A percentile compares a stretch with the other conserved stretches of the same genome.
Conservation (phyloP, 805 yeast species). For the Cyberlindnera galapagoensis region DNA sequence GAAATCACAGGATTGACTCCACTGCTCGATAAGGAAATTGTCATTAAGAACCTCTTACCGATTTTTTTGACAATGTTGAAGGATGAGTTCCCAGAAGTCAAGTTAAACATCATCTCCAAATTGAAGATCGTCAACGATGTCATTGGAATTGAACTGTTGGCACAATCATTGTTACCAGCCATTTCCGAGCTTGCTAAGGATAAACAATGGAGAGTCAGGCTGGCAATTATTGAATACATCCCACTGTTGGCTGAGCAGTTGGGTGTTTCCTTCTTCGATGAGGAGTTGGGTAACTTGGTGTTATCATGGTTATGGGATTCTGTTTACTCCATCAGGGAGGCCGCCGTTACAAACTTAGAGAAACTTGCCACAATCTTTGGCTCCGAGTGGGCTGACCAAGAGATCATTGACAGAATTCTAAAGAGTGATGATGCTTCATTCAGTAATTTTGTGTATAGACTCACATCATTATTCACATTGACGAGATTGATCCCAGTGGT, state of each 20-base stretch:
- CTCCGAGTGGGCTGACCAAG: constrained; percentile 84
- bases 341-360: constrained; percentile 81
- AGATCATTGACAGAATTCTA: constrained; percentile 73
- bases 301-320: constrained; percentile 99
- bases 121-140: constrained; percentile 89
- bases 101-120: constrained; percentile 89
- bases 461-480: constrained; percentile 84
- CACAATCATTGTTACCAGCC: constrained; percentile 89
- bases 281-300: constrained; percentile 83
- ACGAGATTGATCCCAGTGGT: constrained; percentile 78
- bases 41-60: constrained; percentile 78
- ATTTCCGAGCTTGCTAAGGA: constrained; percentile 94
- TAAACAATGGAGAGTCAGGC: constrained; percentile 94
- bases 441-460: constrained; percentile 79
- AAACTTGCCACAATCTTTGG: constrained; percentile 85
- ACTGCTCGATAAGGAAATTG: constrained; percentile 73
- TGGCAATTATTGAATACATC: constrained; percentile 94
- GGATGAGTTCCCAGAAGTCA: constrained; percentile 95
- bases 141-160: constrained; percentile 81
- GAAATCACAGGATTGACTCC: constrained; percentile 86
- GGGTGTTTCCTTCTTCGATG: constrained; percentile 89
- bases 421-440: constrained; percentile 32
- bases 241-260: constrained; percentile 92
- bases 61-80: constrained; percentile 88
- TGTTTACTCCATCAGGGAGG: constrained; percentile 92